Evolutionary conservation across 306 rosid genomes (phyloP).

Genomic region (Rosa lucieae): DNA sequence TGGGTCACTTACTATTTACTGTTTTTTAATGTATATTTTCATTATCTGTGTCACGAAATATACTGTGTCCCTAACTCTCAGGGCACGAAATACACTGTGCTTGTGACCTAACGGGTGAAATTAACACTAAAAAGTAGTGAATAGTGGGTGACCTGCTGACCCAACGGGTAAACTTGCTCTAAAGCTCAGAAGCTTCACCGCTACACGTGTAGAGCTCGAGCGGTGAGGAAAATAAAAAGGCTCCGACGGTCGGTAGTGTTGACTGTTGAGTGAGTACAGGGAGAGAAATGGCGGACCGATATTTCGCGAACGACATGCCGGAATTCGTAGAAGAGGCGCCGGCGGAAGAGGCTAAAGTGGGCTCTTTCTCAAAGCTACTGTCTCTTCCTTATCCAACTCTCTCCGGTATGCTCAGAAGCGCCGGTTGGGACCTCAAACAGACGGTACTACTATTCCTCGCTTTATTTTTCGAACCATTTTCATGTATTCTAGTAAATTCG

Average conservation of each 20-base stretch:
- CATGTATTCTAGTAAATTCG: too few species aligned
- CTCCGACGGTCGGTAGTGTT: not conserved
- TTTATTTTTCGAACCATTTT: too few species aligned
- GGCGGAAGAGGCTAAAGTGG: constrained; percentile 22
- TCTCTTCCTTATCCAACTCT: constrained; percentile 52
- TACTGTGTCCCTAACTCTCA: too few species aligned
- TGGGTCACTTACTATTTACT: too few species aligned
- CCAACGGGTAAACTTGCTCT: too few species aligned
- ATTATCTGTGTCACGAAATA: too few species aligned
- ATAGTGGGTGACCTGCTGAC: too few species aligned
- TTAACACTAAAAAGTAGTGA: too few species aligned
- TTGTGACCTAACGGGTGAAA: too few species aligned
- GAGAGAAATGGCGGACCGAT: constrained; percentile 63
- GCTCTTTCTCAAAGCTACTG: constrained; percentile 48
- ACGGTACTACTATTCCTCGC: constrained; percentile 38
- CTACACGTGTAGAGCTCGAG: not conserved
- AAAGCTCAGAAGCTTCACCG: too few species aligned
- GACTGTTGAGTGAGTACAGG: not conserved
- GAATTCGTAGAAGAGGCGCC: constrained; percentile 43
- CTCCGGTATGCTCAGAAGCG: constrained; percentile 31
- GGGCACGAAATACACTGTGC: too few species aligned
- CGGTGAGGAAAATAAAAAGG: not conserved
- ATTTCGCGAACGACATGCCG: constrained; percentile 69
- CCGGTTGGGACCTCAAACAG: constrained; percentile 61
- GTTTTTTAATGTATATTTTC: too few species aligned